Evolutionary conservation across 768 basidiomycete species (phyloP).

Genomic region (Tricholoma terreum): DNA sequence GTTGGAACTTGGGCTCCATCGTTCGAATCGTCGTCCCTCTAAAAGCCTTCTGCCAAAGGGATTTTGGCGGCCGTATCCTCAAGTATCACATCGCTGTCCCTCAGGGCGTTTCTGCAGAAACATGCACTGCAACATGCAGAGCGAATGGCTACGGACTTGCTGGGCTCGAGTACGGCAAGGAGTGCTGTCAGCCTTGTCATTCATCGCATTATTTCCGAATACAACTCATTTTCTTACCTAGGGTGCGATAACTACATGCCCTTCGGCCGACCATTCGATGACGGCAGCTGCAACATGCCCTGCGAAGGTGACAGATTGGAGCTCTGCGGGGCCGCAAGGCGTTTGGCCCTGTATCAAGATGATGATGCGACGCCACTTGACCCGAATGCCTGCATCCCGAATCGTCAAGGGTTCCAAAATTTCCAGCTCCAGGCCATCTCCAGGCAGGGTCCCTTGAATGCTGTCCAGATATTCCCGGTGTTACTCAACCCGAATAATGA

Average conservation of each 20-base stretch:
- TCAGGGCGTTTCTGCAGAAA: conserved; percentile 12
- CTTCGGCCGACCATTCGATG: conserved; percentile 4
- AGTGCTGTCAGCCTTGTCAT: conserved; percentile 18
- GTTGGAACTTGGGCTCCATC: no score
- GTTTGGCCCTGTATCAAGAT: conserved; percentile 42
- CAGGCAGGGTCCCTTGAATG: background rate
- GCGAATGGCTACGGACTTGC: conserved; percentile 37
- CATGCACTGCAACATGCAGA: conserved; percentile 17
- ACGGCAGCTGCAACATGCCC: conserved; percentile 37
- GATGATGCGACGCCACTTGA: conserved; percentile 14
- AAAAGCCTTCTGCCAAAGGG: background rate
- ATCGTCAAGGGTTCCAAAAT: no score
- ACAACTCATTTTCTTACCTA: background rate
- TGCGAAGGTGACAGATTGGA: conserved; percentile 45
- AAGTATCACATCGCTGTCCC: conserved; percentile 9
- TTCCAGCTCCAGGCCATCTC: background rate
- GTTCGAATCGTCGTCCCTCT: no score
- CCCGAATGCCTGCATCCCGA: conserved; percentile 12
- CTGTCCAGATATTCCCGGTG: background rate
- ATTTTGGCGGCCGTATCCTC: conserved; percentile 11
- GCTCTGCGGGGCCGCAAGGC: conserved; percentile 43
- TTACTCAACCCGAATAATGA: no score
- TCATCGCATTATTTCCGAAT: background rate
- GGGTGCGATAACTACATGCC: conserved; percentile 21
- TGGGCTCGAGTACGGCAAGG: conserved; percentile 47